Evolutionary conservation across 2,329 filamentous ascomycete genomes (phyloP).

Genomic region (Stemphylium vesicarium): DNA sequence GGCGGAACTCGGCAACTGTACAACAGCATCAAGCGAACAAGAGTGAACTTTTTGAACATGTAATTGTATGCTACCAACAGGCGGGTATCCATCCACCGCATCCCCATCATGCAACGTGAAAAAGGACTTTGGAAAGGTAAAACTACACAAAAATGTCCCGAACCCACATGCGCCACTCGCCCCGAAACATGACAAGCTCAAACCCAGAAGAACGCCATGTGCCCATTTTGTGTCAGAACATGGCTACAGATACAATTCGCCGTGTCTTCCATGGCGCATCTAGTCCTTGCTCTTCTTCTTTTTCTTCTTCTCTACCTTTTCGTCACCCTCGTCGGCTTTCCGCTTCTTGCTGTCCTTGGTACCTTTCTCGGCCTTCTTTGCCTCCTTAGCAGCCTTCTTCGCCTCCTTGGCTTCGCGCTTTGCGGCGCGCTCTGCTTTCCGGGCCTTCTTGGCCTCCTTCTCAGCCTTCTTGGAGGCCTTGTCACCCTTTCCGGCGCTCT

Average conservation of each 20-base stretch:
- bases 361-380: slow-evolving; percentile 62
- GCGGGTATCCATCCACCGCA: slow-evolving; percentile 30
- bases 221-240: slow-evolving; percentile 23
- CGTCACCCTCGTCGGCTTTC: slow-evolving; percentile 27
- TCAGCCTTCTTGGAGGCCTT: slow-evolving; percentile 50
- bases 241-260: slow-evolving; percentile 17
- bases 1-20: neutral
- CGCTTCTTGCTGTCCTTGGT: slow-evolving; percentile 61
- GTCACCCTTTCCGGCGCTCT: slow-evolving; percentile 42
- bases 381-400: slow-evolving; percentile 60
- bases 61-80: slow-evolving; percentile 25
- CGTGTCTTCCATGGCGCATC: slow-evolving; percentile 15
- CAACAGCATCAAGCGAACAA: neutral
- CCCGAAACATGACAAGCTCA: slow-evolving; percentile 21
- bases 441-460: slow-evolving; percentile 54
- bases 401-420: slow-evolving; percentile 54
- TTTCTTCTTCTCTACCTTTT: slow-evolving; percentile 65
- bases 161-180: slow-evolving; percentile 25
- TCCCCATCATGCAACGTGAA: slow-evolving; percentile 31
- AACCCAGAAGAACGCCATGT: slow-evolving; percentile 23
- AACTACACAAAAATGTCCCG: slow-evolving; percentile 18
- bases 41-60: slow-evolving; percentile 14
- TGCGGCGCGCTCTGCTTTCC: slow-evolving; percentile 47
- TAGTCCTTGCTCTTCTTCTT: slow-evolving; percentile 63
- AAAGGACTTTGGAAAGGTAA: slow-evolving; percentile 10